Conservation (phyloP, 148 eudicot genomes). For the Beta vulgaris region DNA sequence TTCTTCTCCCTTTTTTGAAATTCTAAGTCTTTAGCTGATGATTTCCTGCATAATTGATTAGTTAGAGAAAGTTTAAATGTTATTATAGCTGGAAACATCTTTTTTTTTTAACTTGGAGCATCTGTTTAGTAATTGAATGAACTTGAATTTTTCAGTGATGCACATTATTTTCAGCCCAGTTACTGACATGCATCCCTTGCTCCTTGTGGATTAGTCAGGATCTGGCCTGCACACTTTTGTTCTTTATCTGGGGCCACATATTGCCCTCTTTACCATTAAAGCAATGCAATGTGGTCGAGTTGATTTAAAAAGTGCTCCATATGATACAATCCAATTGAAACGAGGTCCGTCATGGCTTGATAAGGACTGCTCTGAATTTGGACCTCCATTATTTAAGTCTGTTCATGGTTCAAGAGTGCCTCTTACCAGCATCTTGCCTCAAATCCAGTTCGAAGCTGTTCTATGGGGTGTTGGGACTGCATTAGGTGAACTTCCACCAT, state of each 20-base stretch:
- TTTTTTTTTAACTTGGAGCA: too few relatives aligned
- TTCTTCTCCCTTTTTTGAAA: background rate
- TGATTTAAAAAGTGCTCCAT: constrained; percentile 88
- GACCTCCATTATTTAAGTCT: constrained; percentile 63
- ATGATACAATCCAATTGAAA: constrained; percentile 90
- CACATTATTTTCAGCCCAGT: background rate
- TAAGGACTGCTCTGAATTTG: constrained; percentile 83
- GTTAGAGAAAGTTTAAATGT: background rate
- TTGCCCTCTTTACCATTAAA: constrained; percentile 93
- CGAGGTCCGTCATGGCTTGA: constrained; percentile 89
- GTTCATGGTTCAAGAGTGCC: constrained; percentile 63
- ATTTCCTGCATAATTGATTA: background rate
- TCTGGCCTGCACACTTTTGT: constrained; percentile 98
- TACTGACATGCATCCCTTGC: background rate
- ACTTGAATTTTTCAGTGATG: background rate
- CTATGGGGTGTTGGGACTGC: constrained; percentile 98
- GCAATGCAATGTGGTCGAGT: constrained; percentile 95
- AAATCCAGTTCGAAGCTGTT: constrained; percentile 86
- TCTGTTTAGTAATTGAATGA: too few relatives aligned
- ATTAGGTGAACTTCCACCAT: constrained; percentile 98
- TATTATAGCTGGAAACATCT: too few relatives aligned
- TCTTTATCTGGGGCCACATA: constrained; percentile 94
- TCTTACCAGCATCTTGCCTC: constrained; percentile 84
- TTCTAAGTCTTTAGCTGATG: background rate
- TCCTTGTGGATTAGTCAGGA: constrained; percentile 44